Evolutionary conservation across 2,329 filamentous ascomycete genomes (phyloP), one percentile per base, ranked within the genome.

Genomic region (Pseudogymnoascus sp.): DNA sequence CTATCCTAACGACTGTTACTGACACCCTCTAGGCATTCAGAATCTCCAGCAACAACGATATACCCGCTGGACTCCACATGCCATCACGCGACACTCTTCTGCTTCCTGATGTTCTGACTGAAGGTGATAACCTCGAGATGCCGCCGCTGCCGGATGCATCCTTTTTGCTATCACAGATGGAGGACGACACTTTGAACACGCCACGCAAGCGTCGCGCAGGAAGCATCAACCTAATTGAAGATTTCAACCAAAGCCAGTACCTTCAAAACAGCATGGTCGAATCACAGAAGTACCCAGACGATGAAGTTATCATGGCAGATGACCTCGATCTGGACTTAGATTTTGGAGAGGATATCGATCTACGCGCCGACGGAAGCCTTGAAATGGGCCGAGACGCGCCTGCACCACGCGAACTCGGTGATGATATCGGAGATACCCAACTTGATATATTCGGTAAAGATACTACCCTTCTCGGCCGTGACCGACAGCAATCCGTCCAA

Each of bases 381-480:
- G 94, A 99, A 86, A 81, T 91, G 68, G 94, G 93, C 70, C 89
- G 93, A 85, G 88, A 96, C 67, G 92, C 89, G 18, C 86, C 89
- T 4, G 80, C 83, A 14, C 79, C 87, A 22, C 80, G 83, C 50
- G 78, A 84, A 1, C 75, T 87, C 18, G 89, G 90, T 65, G 86
- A 90, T 38, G 85, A 89, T 66, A 83, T 92, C 60, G 76, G 87
- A 63, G 59, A 62, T 25, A 71, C 68, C 64, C 86, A 90, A 62
- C 70, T 87, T 37, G 84, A 87, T 65, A 75, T 84, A 4, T 77
- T 81, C 62, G 72, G 81, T 8, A 78, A 77, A 53, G 81, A 80
- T 30, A 77, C 80, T 61, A 73, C 75, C 37, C 68, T 76, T 58
- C 72, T 70, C 39, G 75, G 73, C 15, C 57, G 57, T 28, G 82